These are phyloP conservation scores for Fusarium sp. DNA, from an alignment of 2,329 filamentous ascomycete genomes.

Conservation along the genomic window DNA sequence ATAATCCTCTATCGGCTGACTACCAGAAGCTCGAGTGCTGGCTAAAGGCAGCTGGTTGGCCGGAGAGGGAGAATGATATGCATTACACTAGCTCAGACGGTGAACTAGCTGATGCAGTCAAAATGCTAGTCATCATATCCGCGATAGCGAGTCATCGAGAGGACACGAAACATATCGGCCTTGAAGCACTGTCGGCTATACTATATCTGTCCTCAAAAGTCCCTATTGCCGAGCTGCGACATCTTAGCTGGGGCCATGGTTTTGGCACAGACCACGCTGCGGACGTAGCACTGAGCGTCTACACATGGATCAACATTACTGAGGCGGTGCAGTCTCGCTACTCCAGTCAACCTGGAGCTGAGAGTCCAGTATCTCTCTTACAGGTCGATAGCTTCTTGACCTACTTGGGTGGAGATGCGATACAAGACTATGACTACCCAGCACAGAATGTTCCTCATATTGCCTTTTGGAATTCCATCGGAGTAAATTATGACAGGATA, in stretches of 20 bases:
- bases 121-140: constrained; percentile 4
- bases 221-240: background rate
- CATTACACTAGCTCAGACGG: background rate
- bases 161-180: background rate
- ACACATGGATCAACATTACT: constrained; percentile 15
- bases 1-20: background rate
- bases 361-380: background rate
- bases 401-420: background rate
- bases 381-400: background rate
- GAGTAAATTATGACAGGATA: background rate
- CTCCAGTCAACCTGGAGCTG: no score
- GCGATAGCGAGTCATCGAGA: background rate
- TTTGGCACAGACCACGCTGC: constrained; percentile 10
- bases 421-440: constrained; percentile 3
- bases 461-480: constrained; percentile 6
- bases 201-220: background rate
- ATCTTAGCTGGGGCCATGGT: constrained; percentile 2
- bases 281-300: background rate
- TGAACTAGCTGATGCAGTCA: background rate
- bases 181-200: background rate
- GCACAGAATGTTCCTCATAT: constrained; percentile 22
- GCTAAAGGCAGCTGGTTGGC: background rate
- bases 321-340: constrained; percentile 1
- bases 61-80: fast-evolving
- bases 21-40: constrained; percentile 1